Evolutionary conservation across 352 stramenopile species (phyloP).

Genomic region (Phytophthora foliorum): DNA sequence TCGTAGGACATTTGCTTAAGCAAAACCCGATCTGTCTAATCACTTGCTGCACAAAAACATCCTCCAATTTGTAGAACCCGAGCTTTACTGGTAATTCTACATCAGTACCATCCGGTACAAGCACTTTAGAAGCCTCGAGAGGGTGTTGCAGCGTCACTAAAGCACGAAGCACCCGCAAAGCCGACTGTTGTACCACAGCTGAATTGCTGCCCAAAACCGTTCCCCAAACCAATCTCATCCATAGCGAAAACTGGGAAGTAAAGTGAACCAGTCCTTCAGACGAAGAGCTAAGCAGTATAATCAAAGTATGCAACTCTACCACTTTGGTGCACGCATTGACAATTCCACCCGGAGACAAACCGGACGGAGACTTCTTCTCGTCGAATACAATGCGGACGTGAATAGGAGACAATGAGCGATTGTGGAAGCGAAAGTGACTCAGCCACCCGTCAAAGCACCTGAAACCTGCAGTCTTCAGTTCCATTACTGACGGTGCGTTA

Average conservation of each 20-base stretch:
- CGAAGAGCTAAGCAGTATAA: slow-evolving; percentile 57
- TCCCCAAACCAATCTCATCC: slow-evolving; percentile 66
- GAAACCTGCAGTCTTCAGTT: slow-evolving; percentile 25
- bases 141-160: slow-evolving; percentile 55
- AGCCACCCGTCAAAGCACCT: slow-evolving; percentile 86
- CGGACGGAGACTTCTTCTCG: slow-evolving; percentile 51
- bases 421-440: slow-evolving; percentile 91
- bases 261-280: slow-evolving; percentile 63
- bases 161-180: slow-evolving; percentile 59
- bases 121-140: slow-evolving; percentile 19
- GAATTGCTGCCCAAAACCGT: slow-evolving; percentile 59
- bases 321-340: slow-evolving; percentile 20
- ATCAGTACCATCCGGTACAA: slow-evolving; percentile 14
- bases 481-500: slow-evolving; percentile 4
- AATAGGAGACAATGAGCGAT: slow-evolving; percentile 91
- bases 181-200: slow-evolving; percentile 68
- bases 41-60: slow-evolving; percentile 57
- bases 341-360: neutral
- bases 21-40: slow-evolving; percentile 60
- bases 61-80: slow-evolving; percentile 37
- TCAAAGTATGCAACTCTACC: slow-evolving; percentile 49
- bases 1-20: slow-evolving; percentile 35
- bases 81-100: neutral
- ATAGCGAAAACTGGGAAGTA: slow-evolving; percentile 41
- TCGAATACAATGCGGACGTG: slow-evolving; percentile 94